These are phyloP conservation scores for Botrytis hyacinthi DNA, from an alignment of 2,329 filamentous ascomycete genomes.

Conservation along the genomic window DNA sequence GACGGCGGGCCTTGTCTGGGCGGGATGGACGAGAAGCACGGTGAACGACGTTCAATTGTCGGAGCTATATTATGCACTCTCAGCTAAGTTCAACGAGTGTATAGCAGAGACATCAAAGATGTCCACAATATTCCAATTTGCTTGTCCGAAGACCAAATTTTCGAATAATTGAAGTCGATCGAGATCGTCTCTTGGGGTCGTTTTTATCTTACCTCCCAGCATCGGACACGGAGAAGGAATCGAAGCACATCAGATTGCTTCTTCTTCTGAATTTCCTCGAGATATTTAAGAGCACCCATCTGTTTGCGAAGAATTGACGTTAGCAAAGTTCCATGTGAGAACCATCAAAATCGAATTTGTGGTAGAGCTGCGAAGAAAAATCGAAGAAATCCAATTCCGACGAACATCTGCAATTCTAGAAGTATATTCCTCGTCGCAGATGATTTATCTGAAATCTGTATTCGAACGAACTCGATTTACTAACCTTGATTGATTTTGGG, in stretches of 20 bases:
- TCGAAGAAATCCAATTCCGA: not conserved
- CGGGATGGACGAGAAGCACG: conserved; percentile 96
- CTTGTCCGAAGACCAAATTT: conserved; percentile 34
- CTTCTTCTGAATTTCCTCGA: conserved; percentile 99
- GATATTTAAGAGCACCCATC: conserved; percentile 98
- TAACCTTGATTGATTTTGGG: conserved; percentile 18
- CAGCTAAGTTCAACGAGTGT: conserved; percentile 99
- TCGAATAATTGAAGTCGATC: conserved; percentile 38
- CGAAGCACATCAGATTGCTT: conserved; percentile 99
- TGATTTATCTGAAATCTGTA: not conserved
- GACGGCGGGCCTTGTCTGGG: conserved; percentile 99
- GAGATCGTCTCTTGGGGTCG: conserved; percentile 39
- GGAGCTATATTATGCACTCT: conserved; percentile 99
- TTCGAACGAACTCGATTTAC: not conserved
- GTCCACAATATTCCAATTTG: conserved; percentile 36
- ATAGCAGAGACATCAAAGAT: conserved; percentile 63
- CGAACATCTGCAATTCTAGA: conserved; percentile 2
- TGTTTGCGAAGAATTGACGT: not conserved
- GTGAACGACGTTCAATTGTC: conserved; percentile 99
- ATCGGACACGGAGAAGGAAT: conserved; percentile 99
- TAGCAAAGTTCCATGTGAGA: not conserved
- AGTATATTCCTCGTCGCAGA: not conserved
- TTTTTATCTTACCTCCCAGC: conserved; percentile 89
- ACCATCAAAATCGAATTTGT: not conserved
- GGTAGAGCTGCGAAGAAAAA: not conserved